Base-by-base conservation (phyloP, 306 rosid species). In the Quercus gilva region DNA sequence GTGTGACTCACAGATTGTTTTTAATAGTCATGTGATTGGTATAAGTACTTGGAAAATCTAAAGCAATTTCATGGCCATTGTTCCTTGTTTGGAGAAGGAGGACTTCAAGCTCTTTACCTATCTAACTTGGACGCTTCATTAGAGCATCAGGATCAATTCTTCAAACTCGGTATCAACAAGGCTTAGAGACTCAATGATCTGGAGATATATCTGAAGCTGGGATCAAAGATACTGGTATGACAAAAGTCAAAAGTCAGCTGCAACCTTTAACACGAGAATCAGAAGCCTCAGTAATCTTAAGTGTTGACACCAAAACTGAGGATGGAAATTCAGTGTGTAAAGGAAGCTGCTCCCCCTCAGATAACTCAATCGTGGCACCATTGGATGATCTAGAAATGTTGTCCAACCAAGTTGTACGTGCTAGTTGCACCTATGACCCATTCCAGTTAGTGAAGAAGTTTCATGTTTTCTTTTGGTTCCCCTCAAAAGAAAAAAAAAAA, bases 11-110 rank as follows among this genome's bases (percentile, higher is more conserved):
- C 93, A 4, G 77, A 83, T 80, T 63, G 94, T 91, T 74, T 88
- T 84, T 71, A 87, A 93, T 73, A 91, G 90, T 81, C 98, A 93
- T 80, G 19, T 91, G 85, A 77, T 55, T 14, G 98, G 97, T 58
- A 91, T 87, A 82, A 93, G 80, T 96, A 93, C 85, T 33, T 78
- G n/a, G 72, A 89, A 0, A 88, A 60, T 55, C 86, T 87, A 5
- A 88, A 79, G 82, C 87, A 91, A 17, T 92, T 83, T 72, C 83
- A 87, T 59, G 89, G 89, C n/a, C 82, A 59, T 77, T 85, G 83
- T 55, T 85, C 87, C 74, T 60, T 74, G 55, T 65, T 78, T n/a
- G 86, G 85, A 87, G 86, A 80, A 74, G 76, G 5, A 12, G 96
- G 92, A 56, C 87, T 87, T 58, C 91, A 86, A 82, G 76, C 89